These are phyloP conservation scores for Suillus lakei DNA, from an alignment of 768 basidiomycete species.

Conservation along the genomic window DNA sequence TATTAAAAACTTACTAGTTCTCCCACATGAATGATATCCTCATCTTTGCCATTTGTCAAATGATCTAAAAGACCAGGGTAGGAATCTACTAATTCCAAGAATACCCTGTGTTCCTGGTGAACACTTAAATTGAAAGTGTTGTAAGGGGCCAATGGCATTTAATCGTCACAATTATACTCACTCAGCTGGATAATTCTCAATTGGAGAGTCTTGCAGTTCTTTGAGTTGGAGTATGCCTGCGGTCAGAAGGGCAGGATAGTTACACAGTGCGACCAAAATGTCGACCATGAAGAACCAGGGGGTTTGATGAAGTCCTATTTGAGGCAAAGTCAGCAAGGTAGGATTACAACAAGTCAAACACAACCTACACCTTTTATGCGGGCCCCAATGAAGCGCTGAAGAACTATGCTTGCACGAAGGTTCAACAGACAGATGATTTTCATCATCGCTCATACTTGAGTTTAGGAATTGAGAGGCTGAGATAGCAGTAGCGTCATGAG, in stretches of 20 bases:
- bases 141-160: not conserved
- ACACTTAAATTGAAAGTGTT: not conserved
- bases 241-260: not conserved
- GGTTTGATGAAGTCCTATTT: conserved; percentile 9
- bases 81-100: not conserved
- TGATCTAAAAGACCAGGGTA: not conserved
- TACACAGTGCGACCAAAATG: conserved; percentile 30
- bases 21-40: not conserved
- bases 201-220: not conserved
- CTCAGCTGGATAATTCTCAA: not conserved
- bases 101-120: not conserved
- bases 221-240: not conserved
- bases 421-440: not conserved
- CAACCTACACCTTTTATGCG: not conserved
- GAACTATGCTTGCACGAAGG: not conserved
- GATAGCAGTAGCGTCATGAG: not conserved
- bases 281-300: conserved; percentile 23
- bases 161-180: not conserved
- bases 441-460: not conserved
- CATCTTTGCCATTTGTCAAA: not conserved
- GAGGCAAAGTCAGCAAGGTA: not conserved
- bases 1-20: not conserved
- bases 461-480: not conserved
- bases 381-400: not conserved
- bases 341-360: not conserved